These are phyloP conservation scores for Sporothrix inflata DNA, from an alignment of 2,329 filamentous ascomycete genomes.

Conservation along the genomic window DNA sequence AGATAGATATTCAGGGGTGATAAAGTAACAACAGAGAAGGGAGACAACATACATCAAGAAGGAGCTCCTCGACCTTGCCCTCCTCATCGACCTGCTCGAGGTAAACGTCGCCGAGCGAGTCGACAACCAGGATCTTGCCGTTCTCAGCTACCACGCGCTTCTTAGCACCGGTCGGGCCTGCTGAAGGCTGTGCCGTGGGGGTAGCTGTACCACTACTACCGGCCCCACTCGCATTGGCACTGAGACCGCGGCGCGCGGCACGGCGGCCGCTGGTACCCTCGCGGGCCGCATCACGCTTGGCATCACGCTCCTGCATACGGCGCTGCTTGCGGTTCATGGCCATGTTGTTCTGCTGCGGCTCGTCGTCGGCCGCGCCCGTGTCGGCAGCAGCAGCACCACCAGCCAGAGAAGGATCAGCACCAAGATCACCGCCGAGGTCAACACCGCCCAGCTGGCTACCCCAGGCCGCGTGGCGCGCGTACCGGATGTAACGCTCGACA, in stretches of 20 bases:
- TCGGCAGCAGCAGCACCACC: conserved; percentile 35
- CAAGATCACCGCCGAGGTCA: conserved; percentile 48
- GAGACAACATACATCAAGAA: conserved; percentile 75
- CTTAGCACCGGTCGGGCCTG: conserved; percentile 70
- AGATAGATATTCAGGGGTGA: neutral
- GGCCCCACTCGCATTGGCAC: conserved; percentile 39
- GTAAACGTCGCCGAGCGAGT: conserved; percentile 89
- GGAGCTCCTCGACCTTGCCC: conserved; percentile 77
- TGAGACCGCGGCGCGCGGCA: conserved; percentile 39
- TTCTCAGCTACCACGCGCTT: conserved; percentile 93
- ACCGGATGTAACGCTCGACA: conserved; percentile 86
- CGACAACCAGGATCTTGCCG: conserved; percentile 91
- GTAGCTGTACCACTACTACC: conserved; percentile 40
- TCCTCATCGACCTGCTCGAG: conserved; percentile 91
- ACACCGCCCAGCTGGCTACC: conserved; percentile 74
- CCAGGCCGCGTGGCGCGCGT: conserved; percentile 87
- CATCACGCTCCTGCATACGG: conserved; percentile 83
- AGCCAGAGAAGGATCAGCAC: conserved; percentile 34
- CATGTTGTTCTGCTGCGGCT: conserved; percentile 50
- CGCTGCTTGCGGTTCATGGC: conserved; percentile 83
- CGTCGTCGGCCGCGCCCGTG: conserved; percentile 42
- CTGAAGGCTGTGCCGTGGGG: conserved; percentile 43
- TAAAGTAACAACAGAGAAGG: neutral
- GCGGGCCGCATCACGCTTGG: conserved; percentile 69
- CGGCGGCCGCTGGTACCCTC: conserved; percentile 48